Percentiles rank a stretch among this genome's conserved stretches.
phyloP scores from a whole-genome alignment of 2,329 filamentous ascomycete species.

The Colletotrichum navitas region DNA sequence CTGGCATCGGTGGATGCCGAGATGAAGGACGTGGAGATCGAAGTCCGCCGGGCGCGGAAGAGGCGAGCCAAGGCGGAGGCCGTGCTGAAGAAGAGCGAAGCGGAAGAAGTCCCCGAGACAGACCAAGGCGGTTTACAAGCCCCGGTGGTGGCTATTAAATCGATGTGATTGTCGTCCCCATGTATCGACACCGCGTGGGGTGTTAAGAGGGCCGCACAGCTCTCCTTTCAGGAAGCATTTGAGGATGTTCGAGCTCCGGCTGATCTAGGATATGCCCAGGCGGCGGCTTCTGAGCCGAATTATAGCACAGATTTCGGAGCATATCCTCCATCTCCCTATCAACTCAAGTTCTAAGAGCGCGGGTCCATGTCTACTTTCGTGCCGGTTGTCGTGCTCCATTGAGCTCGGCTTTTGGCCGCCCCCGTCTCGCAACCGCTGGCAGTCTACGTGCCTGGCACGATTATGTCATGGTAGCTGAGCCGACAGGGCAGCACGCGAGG shows the following conservation, averaged over 20 bases:
- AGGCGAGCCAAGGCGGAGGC: conserved; percentile 62
- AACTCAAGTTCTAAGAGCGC: not conserved
- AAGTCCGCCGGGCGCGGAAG: conserved; percentile 73
- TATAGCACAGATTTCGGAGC: not conserved
- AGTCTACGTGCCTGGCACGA: not conserved
- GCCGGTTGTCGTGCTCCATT: not conserved
- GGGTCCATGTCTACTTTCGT: too few relatives aligned
- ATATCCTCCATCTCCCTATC: not conserved
- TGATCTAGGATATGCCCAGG: not conserved
- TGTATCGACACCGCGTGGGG: not conserved
- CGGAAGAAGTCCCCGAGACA: conserved; percentile 18
- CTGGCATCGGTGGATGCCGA: conserved; percentile 69
- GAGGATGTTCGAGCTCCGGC: not conserved
- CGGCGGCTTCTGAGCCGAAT: not conserved
- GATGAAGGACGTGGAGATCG: conserved; percentile 75
- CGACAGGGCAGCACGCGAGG: not conserved
- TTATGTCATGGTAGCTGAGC: not conserved
- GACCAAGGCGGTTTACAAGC: not conserved
- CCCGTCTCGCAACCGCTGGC: too few relatives aligned
- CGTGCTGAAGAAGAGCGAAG: conserved; percentile 49
- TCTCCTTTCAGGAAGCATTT: not conserved
- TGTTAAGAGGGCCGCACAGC: not conserved
- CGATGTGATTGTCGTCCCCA: conserved; percentile 10
- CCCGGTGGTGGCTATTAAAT: conserved; percentile 1
- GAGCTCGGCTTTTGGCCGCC: not conserved